phyloP scores from a whole-genome alignment of 2,329 filamentous ascomycete genomes.

The Dactylonectria macrodidyma region DNA sequence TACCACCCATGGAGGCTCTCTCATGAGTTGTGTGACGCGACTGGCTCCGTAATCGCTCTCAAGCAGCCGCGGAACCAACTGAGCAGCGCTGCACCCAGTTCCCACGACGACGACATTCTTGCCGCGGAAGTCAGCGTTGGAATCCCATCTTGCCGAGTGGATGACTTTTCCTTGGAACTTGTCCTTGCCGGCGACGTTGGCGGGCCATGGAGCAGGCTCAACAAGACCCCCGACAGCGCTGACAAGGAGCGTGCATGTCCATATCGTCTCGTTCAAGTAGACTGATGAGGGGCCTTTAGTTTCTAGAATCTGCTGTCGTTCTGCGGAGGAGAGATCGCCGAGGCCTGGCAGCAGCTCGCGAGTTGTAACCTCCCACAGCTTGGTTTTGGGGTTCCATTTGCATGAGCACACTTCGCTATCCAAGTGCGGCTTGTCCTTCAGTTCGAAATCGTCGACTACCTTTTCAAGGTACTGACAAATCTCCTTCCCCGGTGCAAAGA shows the following conservation, averaged over 20 bases:
- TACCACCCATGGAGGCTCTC: neutral
- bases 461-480: constrained; percentile 1
- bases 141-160: too few species aligned
- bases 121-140: too few species aligned
- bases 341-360: constrained; percentile 1
- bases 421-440: neutral
- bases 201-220: constrained; percentile 5
- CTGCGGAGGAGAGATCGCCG: neutral
- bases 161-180: too few species aligned
- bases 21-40: neutral
- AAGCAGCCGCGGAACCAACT: neutral
- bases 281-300: neutral
- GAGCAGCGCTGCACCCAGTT: too few species aligned
- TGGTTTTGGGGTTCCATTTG: neutral
- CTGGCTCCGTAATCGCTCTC: neutral
- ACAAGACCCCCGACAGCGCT: constrained; percentile 3
- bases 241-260: neutral
- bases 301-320: neutral
- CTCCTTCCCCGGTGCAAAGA: constrained; percentile 1
- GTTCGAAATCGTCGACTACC: neutral
- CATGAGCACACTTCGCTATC: neutral
- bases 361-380: neutral
- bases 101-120: too few species aligned
- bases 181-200: neutral
- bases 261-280: constrained; percentile 1